Base-by-base conservation (phyloP, 495 filamentous ascomycete species). In the Neurospora sp. region DNA sequence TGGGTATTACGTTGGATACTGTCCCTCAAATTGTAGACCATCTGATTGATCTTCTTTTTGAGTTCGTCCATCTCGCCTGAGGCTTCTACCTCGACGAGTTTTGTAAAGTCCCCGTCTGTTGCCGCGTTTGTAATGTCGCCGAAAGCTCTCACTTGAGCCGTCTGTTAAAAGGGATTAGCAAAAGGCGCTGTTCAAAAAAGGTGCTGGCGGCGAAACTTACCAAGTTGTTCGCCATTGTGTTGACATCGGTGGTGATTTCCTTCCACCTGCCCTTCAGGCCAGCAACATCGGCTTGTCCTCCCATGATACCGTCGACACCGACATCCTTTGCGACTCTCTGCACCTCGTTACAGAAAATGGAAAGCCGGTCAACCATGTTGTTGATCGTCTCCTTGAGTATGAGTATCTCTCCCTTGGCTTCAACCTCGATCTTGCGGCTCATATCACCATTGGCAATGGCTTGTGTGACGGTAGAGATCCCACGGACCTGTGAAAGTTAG, bases 41-140 rank as follows among this genome's bases (percentile, higher is more conserved):
- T 99, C 83, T 96, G 92, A 77, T 98, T 99, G 86, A 99, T 99
- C 85, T 98, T 98, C 70, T 94, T 90, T 83, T 99, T 99, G 78
- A 99, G 86, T 77, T 98, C 95, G 83, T 98, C 96, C 96, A 99
- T 98, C 81, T 99, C 96, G 73, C 96, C 96, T 7, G 95, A 97
- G 37, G 96, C 96, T 79, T 97, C 95, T 65, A 99, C 95, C n/a
- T 94, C 97, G 76, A 99, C 96, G 59, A 96, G 88, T 77, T 97
- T 94, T 39, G 93, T 95, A 82, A 99, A 98, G 82, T 99, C 94
- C 71, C 96, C 96, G 76, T 97, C 94, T 65, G 94, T 97, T 40
- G 96, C 96, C 12, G 95, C 93, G 82, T 97, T 96, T 22, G 96
- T 98, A 73, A 99, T 98, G 77, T 98, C 96, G 71, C 94, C 95